These are phyloP conservation scores for Purpureocillium lavendulum DNA, from an alignment of 2,329 filamentous ascomycete genomes.

Conservation along the genomic window DNA sequence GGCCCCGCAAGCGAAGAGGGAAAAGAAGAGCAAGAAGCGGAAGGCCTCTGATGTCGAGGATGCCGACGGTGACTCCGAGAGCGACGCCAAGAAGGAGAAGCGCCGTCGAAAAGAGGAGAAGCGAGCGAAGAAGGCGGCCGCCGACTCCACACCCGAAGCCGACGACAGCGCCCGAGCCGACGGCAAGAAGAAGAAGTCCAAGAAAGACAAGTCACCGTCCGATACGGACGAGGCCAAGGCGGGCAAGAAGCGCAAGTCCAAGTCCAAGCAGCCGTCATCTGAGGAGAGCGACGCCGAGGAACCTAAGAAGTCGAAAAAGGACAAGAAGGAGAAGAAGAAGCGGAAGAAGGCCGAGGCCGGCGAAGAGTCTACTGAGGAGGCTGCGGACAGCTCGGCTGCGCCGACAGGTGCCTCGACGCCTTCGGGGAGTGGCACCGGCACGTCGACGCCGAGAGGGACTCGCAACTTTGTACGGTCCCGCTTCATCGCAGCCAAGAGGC, in stretches of 20 bases:
- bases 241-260: conserved; percentile 7
- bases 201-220: conserved; percentile 20
- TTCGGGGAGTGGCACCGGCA: conserved; percentile 32
- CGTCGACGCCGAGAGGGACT: conserved; percentile 39
- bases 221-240: conserved; percentile 15
- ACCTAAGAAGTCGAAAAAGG: conserved; percentile 24
- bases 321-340: conserved; percentile 41
- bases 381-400: conserved; percentile 16
- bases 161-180: conserved; percentile 8
- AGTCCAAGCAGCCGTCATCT: conserved; percentile 9
- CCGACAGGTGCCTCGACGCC: conserved; percentile 28
- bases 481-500: conserved; percentile 82
- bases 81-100: conserved; percentile 25
- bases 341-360: conserved; percentile 36
- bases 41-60: conserved; percentile 31
- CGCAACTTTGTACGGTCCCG: conserved; percentile 70
- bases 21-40: conserved; percentile 41
- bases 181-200: conserved; percentile 26
- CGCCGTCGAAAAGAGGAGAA: conserved; percentile 27
- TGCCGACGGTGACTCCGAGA: conserved; percentile 10
- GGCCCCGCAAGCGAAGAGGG: conserved; percentile 23
- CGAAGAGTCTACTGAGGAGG: conserved; percentile 8
- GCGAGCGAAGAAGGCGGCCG: conserved; percentile 19
- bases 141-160: conserved; percentile 5
- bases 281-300: conserved; percentile 9